Evolutionary conservation across 2,329 filamentous ascomycete species (phyloP).

Genomic region (Gnomoniopsis sp.): DNA sequence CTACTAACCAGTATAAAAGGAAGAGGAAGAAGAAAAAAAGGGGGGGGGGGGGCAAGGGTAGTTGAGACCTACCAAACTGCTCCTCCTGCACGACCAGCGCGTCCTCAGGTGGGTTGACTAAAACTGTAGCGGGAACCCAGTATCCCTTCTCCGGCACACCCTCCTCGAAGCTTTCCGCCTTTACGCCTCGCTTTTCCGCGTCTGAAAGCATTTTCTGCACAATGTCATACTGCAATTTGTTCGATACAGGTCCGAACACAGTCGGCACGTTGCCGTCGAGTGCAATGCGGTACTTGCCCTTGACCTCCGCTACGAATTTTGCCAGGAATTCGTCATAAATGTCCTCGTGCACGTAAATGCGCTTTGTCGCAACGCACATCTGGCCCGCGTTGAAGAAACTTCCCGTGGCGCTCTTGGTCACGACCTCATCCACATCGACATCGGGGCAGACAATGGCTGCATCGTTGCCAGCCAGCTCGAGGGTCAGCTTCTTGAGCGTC

Average conservation of each 20-base stretch:
- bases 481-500: constrained; percentile 51
- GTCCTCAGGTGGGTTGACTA: constrained; percentile 53
- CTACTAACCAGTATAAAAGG: no score
- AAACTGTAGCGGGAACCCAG: constrained; percentile 57
- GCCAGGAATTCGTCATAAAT: constrained; percentile 55
- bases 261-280: constrained; percentile 27
- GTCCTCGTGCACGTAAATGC: constrained; percentile 58
- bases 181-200: constrained; percentile 49
- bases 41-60: constrained; percentile 4
- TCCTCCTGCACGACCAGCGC: constrained; percentile 56
- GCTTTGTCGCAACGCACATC: constrained; percentile 55
- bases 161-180: constrained; percentile 47
- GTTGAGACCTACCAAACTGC: constrained; percentile 52
- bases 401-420: constrained; percentile 40
- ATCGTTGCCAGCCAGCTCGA: constrained; percentile 55
- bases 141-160: constrained; percentile 41
- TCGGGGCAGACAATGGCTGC: constrained; percentile 51
- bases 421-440: constrained; percentile 44
- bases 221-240: constrained; percentile 61
- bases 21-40: background rate
- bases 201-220: constrained; percentile 55
- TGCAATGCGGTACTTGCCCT: constrained; percentile 37
- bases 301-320: constrained; percentile 38
- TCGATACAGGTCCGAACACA: constrained; percentile 59
- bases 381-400: constrained; percentile 53